Conservation (phyloP, 2,329 filamentous ascomycete species). For the Gnomoniopsis sp. region DNA sequence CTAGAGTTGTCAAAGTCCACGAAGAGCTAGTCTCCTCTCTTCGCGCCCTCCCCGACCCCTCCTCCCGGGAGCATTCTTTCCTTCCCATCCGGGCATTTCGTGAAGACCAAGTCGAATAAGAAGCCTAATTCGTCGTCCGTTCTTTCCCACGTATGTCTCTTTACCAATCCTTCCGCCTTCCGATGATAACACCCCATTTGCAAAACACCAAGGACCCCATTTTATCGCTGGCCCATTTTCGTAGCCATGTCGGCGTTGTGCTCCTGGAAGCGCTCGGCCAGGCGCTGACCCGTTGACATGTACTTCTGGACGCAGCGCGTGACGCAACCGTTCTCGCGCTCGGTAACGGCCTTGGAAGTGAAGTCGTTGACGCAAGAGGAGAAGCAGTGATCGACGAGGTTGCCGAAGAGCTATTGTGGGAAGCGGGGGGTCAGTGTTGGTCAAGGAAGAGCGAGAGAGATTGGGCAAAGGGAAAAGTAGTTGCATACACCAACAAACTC, state of each 20-base stretch:
- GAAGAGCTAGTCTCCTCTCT: not conserved
- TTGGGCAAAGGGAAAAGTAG: not conserved
- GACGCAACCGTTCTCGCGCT: constrained; percentile 87
- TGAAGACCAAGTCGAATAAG: too few species aligned
- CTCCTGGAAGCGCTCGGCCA: constrained; percentile 85
- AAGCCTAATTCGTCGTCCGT: too few species aligned
- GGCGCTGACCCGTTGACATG: constrained; percentile 84
- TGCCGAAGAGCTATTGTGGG: constrained; percentile 51
- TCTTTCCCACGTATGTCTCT: not conserved
- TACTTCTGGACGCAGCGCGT: constrained; percentile 95
- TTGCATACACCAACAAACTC: constrained; percentile 91
- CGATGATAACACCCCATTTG: not conserved
- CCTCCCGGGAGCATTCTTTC: too few species aligned
- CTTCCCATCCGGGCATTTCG: too few species aligned
- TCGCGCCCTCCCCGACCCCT: not conserved
- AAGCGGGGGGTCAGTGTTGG: not conserved
- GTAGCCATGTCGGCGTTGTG: constrained; percentile 59
- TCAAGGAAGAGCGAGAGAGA: not conserved
- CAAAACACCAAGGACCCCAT: not conserved
- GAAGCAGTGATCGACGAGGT: constrained; percentile 86
- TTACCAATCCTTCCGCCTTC: not conserved
- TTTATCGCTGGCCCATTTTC: constrained; percentile 47
- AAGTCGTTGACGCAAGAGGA: constrained; percentile 97
- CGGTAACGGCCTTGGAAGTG: constrained; percentile 89
- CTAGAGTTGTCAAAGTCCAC: not conserved